These are phyloP conservation scores for Castanea crenata DNA, from an alignment of 306 rosid species.

Conservation along the genomic window DNA sequence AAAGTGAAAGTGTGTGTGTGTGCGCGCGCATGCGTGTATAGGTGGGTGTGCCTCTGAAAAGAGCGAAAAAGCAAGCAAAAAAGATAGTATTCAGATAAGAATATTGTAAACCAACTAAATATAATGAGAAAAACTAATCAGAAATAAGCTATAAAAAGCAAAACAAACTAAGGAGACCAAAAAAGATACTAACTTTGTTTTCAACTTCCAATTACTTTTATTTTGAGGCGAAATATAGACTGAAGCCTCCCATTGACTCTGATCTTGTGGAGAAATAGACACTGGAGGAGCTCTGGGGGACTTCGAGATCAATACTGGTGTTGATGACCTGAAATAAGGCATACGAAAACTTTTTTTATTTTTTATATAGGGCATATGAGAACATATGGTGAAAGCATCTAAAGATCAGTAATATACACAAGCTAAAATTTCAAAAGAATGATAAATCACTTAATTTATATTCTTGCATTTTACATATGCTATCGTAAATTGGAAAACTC, in stretches of 20 bases:
- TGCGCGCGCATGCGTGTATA: accelerated
- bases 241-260: conserved; percentile 49
- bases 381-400: background rate
- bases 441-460: conserved; percentile 1
- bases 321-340: conserved; percentile 52
- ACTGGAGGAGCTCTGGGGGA: conserved; percentile 46
- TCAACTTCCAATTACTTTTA: conserved; percentile 58
- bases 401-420: conserved; percentile 2
- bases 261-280: conserved; percentile 45
- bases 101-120: background rate
- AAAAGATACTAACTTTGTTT: conserved; percentile 70
- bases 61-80: too few species aligned
- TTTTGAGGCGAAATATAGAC: conserved; percentile 39
- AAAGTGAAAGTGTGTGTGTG: background rate
- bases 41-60: too few species aligned
- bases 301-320: conserved; percentile 39
- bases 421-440: conserved; percentile 10
- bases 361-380: background rate
- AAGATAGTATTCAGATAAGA: background rate
- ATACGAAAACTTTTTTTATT: background rate
- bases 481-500: conserved; percentile 7
- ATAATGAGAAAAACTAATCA: conserved; percentile 5
- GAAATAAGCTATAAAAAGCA: conserved; percentile 1
- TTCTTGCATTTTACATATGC: conserved; percentile 12
- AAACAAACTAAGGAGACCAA: conserved; percentile 17